A percentile compares a stretch with the other conserved stretches of the same genome.
phyloP scores from a whole-genome alignment of 495 filamentous ascomycete genomes.

The Tuber umbilicatum region DNA sequence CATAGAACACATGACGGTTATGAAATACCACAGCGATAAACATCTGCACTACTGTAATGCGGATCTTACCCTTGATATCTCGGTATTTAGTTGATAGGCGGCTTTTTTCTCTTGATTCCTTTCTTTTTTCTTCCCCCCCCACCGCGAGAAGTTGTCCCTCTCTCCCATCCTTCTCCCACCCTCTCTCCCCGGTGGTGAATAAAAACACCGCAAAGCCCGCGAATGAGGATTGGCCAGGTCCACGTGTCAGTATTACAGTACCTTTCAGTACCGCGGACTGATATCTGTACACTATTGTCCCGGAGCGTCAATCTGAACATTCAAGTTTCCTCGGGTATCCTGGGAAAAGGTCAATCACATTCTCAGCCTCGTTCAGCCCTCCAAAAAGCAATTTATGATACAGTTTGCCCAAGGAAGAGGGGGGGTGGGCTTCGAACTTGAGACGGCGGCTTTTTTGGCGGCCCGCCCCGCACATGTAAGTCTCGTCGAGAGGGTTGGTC shows the following conservation, averaged over 20 bases:
- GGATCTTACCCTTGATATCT: slow-evolving; percentile 3
- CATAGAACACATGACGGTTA: slow-evolving; percentile 1
- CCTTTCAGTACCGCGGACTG: background rate
- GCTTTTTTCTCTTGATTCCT: background rate
- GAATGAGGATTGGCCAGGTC: background rate
- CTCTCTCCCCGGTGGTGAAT: background rate
- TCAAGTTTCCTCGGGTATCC: slow-evolving; percentile 2
- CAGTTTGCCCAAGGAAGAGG: background rate
- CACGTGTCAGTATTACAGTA: background rate
- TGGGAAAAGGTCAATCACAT: slow-evolving; percentile 4
- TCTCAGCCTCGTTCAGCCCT: slow-evolving; percentile 4
- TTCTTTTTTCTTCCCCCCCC: background rate
- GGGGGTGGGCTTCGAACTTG: background rate
- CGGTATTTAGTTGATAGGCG: slow-evolving; percentile 1
- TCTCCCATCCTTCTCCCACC: background rate
- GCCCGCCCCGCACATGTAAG: background rate
- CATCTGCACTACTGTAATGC: background rate
- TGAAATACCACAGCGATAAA: background rate
- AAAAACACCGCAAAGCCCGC: slow-evolving; percentile 2
- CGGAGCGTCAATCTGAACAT: background rate
- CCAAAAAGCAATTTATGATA: slow-evolving; percentile 3
- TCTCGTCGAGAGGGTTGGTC: background rate
- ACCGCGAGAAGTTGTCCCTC: background rate
- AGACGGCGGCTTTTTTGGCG: slow-evolving; percentile 1
- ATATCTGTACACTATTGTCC: background rate